Evolutionary conservation across 176 grass and related monocot genomes (phyloP), one percentile per base, ranked within the genome.

Genomic region (Puccinellia tenuiflora): DNA sequence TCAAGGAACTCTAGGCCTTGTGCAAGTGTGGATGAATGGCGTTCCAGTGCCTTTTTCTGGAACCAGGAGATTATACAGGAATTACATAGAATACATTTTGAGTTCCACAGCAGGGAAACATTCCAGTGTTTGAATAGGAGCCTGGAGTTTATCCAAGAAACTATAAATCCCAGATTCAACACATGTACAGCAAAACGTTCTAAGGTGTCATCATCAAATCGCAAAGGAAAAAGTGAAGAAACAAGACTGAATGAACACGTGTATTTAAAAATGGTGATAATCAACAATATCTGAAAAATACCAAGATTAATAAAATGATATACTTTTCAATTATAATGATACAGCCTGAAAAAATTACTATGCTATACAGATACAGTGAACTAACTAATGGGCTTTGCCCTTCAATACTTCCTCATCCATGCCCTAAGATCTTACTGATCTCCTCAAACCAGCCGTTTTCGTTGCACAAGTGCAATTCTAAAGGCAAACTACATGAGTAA

Each of bases 291-390:
- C 34, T 15, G 18, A 8, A 13, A 65, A 63, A 2, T 6, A 3
- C 3, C 40, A 14, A 8, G 29, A 50, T 22, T 59, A 53, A 3
- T 9, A 72, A 81, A 67, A 85, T 54, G 21, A n/a, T 40, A 30
- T 76, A 21, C 26, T 14, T 34, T 73, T 84, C 25, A 50, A 20
- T 22, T 24, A 68, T 62, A 33, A 45, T 55, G 35, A 75, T 82
- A 78, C 34, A 83, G 2, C 16, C 17, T 72, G 71, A 65, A 65
- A 56, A 78, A 77, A 76, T 26, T 17, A 56, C 38, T 65, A 73
- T 73, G 18, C 37, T 86, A 74, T 73, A 86, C 67, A 82, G 5
- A 62, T 13, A 77, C 17, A 77, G 14, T 34, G 52, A 21, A 21
- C 26, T 79, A 62, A 81, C 16, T 9, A 63, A 64, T 42, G 60